Percentiles rank a stretch among this genome's conserved stretches.
These are phyloP conservation scores for Bipolaris gigantea DNA, from an alignment of 2,329 filamentous ascomycete species.

Conservation along the genomic window DNA sequence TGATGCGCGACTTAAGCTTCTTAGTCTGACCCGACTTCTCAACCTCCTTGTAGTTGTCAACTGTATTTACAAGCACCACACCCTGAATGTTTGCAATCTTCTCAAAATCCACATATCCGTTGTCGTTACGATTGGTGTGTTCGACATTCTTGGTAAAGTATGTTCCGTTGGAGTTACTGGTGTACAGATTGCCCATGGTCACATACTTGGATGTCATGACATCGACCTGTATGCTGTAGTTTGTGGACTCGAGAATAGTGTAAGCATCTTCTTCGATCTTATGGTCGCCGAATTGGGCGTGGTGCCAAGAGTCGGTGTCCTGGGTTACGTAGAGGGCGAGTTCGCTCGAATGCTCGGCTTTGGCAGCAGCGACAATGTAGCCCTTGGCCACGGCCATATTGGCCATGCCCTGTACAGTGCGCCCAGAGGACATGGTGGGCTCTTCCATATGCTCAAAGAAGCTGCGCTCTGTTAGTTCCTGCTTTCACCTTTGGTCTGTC, in stretches of 20 bases:
- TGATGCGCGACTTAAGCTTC: conserved; percentile 78
- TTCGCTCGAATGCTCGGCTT: conserved; percentile 79
- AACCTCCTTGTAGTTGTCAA: conserved; percentile 82
- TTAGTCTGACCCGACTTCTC: conserved; percentile 58
- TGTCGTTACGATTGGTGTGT: conserved; percentile 80
- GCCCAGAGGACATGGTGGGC: conserved; percentile 72
- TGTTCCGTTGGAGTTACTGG: conserved; percentile 95
- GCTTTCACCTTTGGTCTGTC: neutral
- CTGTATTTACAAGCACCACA: conserved; percentile 85
- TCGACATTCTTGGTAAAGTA: conserved; percentile 92
- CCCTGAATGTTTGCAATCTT: conserved; percentile 91
- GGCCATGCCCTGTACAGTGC: conserved; percentile 76
- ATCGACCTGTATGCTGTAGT: conserved; percentile 97
- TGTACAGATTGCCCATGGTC: conserved; percentile 86
- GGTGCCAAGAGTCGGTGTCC: conserved; percentile 84
- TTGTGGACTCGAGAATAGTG: conserved; percentile 91
- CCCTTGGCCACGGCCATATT: conserved; percentile 84
- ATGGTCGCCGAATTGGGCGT: conserved; percentile 85
- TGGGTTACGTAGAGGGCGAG: conserved; percentile 88
- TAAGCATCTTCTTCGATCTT: conserved; percentile 84
- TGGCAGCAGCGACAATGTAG: conserved; percentile 81
- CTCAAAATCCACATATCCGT: conserved; percentile 88
- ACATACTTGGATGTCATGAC: conserved; percentile 71
- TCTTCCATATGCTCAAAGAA: conserved; percentile 74
- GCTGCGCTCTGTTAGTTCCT: conserved; percentile 28